phyloP scores from a whole-genome alignment of 768 basidiomycete species.

The Pisolithus tinctorius region DNA sequence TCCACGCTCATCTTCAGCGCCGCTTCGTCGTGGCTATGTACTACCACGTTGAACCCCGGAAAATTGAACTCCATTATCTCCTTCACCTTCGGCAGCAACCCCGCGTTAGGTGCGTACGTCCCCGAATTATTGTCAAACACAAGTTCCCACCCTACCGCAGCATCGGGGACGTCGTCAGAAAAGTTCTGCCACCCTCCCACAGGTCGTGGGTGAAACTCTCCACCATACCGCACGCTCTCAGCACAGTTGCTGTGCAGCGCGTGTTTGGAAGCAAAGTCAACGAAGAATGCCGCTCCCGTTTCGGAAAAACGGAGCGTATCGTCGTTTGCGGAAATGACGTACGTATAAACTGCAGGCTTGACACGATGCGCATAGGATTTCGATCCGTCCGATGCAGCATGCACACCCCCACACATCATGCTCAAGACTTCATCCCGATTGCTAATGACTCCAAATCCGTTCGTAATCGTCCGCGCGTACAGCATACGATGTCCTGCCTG shows the following conservation, averaged over 20 bases:
- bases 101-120: conserved; percentile 71
- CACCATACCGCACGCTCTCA: conserved; percentile 59
- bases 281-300: conserved; percentile 82
- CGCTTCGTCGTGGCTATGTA: conserved; percentile 50
- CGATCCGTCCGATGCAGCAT: conserved; percentile 8
- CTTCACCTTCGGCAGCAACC: conserved; percentile 53
- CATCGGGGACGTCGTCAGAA: conserved; percentile 46
- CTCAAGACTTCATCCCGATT: conserved; percentile 39
- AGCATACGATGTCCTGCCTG: conserved; percentile 69
- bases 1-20: conserved; percentile 52
- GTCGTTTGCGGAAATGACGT: conserved; percentile 71
- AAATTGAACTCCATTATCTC: conserved; percentile 70
- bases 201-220: conserved; percentile 75
- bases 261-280: conserved; percentile 83
- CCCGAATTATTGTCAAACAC: conserved; percentile 85
- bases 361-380: conserved; percentile 38
- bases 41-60: conserved; percentile 50
- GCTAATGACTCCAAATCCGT: conserved; percentile 56
- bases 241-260: conserved; percentile 76
- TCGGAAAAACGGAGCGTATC: conserved; percentile 79
- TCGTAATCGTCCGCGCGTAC: conserved; percentile 59
- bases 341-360: conserved; percentile 82
- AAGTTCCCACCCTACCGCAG: conserved; percentile 66
- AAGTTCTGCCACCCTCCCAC: conserved; percentile 63
- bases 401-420: conserved; percentile 45